Conservation (phyloP, 2,329 filamentous ascomycete genomes). For the Sclerotinia borealis region DNA sequence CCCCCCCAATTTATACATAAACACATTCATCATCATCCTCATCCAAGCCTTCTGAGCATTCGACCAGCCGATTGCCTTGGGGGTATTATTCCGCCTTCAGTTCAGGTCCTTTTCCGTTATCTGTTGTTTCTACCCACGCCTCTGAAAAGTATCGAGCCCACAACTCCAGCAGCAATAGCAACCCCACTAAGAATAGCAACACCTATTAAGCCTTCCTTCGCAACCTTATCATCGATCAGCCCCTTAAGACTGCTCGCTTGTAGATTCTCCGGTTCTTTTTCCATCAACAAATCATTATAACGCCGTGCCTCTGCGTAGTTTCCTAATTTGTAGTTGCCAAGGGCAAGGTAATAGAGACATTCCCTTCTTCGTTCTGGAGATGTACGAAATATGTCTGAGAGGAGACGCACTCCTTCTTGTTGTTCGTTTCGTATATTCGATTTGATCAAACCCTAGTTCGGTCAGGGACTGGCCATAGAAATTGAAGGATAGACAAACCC, state of each 20-base stretch:
- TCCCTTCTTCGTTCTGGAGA: conserved; percentile 90
- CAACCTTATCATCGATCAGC: conserved; percentile 93
- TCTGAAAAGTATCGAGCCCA: conserved; percentile 80
- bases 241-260: conserved; percentile 81
- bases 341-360: conserved; percentile 95
- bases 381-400: conserved; percentile 93
- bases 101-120: conserved; percentile 15
- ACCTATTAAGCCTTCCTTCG: conserved; percentile 87
- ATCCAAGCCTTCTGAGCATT: not conserved
- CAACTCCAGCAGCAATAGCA: conserved; percentile 85
- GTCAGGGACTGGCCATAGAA: not conserved
- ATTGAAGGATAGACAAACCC: conserved; percentile 52
- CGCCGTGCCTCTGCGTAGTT: conserved; percentile 93
- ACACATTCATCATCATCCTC: not conserved
- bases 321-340: conserved; percentile 96
- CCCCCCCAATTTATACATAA: conserved; percentile 11
- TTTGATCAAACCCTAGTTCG: conserved; percentile 80
- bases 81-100: not conserved
- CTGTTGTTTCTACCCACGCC: conserved; percentile 55
- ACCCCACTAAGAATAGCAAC: conserved; percentile 93
- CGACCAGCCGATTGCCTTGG: not conserved
- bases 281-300: conserved; percentile 89
- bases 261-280: conserved; percentile 85
- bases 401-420: conserved; percentile 86
- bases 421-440: conserved; percentile 78